Base-by-base conservation (phyloP, 108 stramenopile species). In the Skeletonema tropicum region DNA sequence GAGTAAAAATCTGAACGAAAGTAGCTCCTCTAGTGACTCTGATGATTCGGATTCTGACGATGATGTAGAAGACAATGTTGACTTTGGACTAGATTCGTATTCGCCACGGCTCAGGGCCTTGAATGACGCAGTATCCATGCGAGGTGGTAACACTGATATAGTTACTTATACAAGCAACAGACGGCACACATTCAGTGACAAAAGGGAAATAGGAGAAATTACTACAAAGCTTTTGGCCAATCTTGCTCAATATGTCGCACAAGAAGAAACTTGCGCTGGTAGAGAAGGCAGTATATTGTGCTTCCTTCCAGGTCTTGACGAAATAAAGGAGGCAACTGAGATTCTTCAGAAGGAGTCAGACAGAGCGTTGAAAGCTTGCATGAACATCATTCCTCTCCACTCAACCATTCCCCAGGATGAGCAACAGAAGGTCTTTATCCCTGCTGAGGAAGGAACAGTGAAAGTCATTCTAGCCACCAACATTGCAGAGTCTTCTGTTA, bases 381-480 rank as follows among this genome's bases (percentile, higher is more conserved):
- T 99, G 17, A 90, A 97, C 52, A 94, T 99, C 38, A 83, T 98
- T 7, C 97, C 97, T 3, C 97, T 97, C 7, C 98, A 99, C 71
- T 97, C 97, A 9, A 87, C 98, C 5, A 71, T 98, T 35, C 97
- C 98, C 7, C 88, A 92, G 17, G 97, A 99, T 80, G 97, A 98
- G 92, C 98, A 99, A 71, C 96, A 95, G 21, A 90, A 97, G 35
- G 97, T 99, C 52, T 99, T 99, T 71, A 95, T 97, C 46, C 96
- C 97, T 4, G 97, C 98, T 19, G 97, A 96, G 15, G 36, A 77
- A 12, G 96, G 97, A 9, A 73, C 96, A 3, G 85, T 97, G 15
- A 98, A 98, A 74, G 89, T 91, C 35, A 90, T 99, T 13, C 87
- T 99, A 10, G 97, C 99, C 8, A 99, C 98, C 6, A 99, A 99